Evolutionary conservation across 2,329 filamentous ascomycete species (phyloP).

Genomic region (Pseudocercospora crystallina): DNA sequence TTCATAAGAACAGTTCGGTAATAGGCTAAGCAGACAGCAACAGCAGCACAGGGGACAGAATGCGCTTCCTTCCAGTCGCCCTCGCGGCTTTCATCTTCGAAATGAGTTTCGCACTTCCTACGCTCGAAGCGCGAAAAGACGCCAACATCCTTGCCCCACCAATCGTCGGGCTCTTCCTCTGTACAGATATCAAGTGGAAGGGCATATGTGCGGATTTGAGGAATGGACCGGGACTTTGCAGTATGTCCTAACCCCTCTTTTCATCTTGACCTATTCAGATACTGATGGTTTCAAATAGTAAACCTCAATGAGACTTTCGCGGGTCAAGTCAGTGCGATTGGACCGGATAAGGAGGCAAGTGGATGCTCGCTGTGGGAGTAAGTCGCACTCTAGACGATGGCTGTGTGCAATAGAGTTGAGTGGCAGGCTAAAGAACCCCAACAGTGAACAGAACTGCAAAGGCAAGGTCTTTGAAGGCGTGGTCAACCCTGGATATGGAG

Average conservation of each 20-base stretch:
- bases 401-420: too few relatives aligned
- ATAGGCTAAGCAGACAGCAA: too few relatives aligned
- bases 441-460: constrained; percentile 17
- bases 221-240: constrained; percentile 22
- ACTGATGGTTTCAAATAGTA: constrained; percentile 8
- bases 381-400: not conserved
- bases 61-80: not conserved
- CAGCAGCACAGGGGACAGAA: too few relatives aligned
- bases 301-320: constrained; percentile 15
- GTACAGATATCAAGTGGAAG: constrained; percentile 19
- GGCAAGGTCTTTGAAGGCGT: constrained; percentile 11
- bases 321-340: constrained; percentile 17
- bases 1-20: too few relatives aligned
- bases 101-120: constrained; percentile 9
- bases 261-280: too few relatives aligned
- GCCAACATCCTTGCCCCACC: constrained; percentile 19
- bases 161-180: constrained; percentile 21
- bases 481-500: constrained; percentile 12
- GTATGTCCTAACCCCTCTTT: constrained; percentile 9
- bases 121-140: constrained; percentile 11
- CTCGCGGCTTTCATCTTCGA: constrained; percentile 9
- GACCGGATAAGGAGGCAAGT: constrained; percentile 17
- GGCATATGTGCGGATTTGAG: constrained; percentile 16
- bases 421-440: not conserved
- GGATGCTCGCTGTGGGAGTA: constrained; percentile 23